Conservation (phyloP, 331 rosid genomes). For the Pyrus hybrid region DNA sequence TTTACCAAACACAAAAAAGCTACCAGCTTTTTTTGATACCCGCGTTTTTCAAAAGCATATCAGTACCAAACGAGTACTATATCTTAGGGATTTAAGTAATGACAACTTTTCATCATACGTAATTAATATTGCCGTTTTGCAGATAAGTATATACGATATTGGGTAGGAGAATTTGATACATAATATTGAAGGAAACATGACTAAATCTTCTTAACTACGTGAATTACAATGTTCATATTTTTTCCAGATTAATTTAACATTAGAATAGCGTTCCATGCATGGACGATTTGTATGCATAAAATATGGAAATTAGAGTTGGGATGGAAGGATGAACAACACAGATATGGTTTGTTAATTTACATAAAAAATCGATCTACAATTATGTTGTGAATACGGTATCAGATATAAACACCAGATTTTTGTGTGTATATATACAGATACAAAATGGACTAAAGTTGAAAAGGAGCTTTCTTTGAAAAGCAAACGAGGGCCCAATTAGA, state of each 20-base stretch:
- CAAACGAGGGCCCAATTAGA: not conserved
- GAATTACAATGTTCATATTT: not conserved
- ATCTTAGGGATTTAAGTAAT: not conserved
- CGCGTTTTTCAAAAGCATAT: too few relatives aligned
- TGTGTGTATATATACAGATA: not conserved
- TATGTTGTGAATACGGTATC: not conserved
- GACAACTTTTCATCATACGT: not conserved
- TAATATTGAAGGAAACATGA: too few relatives aligned
- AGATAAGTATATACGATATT: too few relatives aligned
- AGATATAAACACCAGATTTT: not conserved
- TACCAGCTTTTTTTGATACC: too few relatives aligned
- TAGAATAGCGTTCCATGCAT: not conserved
- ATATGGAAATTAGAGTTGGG: not conserved
- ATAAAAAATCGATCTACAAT: not conserved
- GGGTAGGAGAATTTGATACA: not conserved
- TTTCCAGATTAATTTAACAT: not conserved
- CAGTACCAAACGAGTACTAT: too few relatives aligned
- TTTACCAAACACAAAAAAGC: too few relatives aligned
- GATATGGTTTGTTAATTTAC: not conserved
- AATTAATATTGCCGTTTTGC: not conserved
- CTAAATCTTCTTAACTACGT: not conserved
- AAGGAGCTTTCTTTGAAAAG: slow-evolving; percentile 5
- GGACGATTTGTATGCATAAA: not conserved
- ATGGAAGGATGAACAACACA: not conserved
- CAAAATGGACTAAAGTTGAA: not conserved